Percentiles rank a stretch among this genome's conserved stretches.
These are phyloP conservation scores for Trametes meyenii DNA, from an alignment of 768 basidiomycete genomes.

Conservation along the genomic window DNA sequence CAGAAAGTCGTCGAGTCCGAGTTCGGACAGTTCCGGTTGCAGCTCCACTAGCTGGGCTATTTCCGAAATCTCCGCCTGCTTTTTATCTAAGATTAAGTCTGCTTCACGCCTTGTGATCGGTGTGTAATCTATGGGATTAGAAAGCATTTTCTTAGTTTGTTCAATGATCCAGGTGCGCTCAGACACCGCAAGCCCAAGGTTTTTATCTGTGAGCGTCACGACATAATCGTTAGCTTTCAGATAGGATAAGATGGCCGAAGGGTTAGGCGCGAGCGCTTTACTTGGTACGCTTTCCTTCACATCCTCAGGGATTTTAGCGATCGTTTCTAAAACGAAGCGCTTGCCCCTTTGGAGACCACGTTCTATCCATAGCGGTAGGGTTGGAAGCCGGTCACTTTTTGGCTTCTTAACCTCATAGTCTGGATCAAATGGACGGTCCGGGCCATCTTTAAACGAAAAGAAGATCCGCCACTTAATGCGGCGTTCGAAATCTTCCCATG, in stretches of 20 bases:
- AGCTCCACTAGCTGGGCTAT: no score
- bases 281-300: no score
- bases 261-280: no score
- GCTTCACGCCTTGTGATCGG: background rate
- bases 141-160: background rate
- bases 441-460: slow-evolving; percentile 1
- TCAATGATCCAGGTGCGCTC: slow-evolving; percentile 7
- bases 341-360: background rate
- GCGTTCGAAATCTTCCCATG: background rate
- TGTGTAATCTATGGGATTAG: background rate
- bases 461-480: background rate
- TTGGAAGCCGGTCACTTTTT: background rate
- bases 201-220: slow-evolving; percentile 1
- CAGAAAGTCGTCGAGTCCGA: no score
- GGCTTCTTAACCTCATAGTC: background rate
- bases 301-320: no score
- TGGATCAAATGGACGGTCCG: slow-evolving; percentile 1
- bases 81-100: background rate
- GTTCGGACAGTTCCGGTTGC: no score
- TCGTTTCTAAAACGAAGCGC: background rate
- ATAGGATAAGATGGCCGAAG: background rate
- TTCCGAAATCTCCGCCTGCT: background rate
- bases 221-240: background rate
- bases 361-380: background rate
- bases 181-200: no score